Percentiles rank a stretch among this genome's conserved stretches.
These are phyloP conservation scores for Trichophyton equinum DNA, from an alignment of 2,329 filamentous ascomycete species.

Conservation along the genomic window DNA sequence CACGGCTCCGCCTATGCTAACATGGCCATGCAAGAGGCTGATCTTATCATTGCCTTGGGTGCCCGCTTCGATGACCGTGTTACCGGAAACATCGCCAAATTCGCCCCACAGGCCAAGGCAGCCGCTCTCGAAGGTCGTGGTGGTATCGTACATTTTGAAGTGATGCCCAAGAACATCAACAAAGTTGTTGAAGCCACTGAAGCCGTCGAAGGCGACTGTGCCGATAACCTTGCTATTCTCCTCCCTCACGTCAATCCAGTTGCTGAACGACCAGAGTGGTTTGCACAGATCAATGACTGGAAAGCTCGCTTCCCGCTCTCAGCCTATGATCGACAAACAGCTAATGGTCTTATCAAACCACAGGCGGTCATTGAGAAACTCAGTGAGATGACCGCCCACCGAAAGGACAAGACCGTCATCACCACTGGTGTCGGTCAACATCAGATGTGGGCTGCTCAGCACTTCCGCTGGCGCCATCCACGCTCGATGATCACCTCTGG, in stretches of 20 bases:
- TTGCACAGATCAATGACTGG: constrained; percentile 77
- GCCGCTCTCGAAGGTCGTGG: constrained; percentile 76
- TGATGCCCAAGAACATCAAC: constrained; percentile 99
- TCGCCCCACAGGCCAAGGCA: constrained; percentile 74
- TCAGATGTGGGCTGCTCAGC: constrained; percentile 97
- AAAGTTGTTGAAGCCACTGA: constrained; percentile 96
- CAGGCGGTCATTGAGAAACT: constrained; percentile 86
- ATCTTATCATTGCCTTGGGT: constrained; percentile 88
- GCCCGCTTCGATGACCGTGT: constrained; percentile 95
- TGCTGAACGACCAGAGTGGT: constrained; percentile 69
- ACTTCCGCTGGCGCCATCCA: constrained; percentile 87
- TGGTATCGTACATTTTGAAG: constrained; percentile 94
- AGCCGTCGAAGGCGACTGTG: constrained; percentile 86
- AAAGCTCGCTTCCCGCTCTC: constrained; percentile 79
- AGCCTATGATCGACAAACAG: constrained; percentile 65
- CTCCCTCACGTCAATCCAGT: constrained; percentile 57
- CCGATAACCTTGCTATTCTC: constrained; percentile 61
- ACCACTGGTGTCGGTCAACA: constrained; percentile 92
- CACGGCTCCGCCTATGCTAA: constrained; percentile 95
- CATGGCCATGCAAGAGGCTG: constrained; percentile 93
- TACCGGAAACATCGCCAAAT: constrained; percentile 66
- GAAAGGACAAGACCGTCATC: constrained; percentile 77
- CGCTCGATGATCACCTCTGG: constrained; percentile 94
- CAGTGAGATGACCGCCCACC: constrained; percentile 65
- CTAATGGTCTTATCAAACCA: constrained; percentile 76